Evolutionary conservation across 768 basidiomycete species (phyloP), one percentile per base, ranked within the genome.

Genomic region (Suillus clintonianus): DNA sequence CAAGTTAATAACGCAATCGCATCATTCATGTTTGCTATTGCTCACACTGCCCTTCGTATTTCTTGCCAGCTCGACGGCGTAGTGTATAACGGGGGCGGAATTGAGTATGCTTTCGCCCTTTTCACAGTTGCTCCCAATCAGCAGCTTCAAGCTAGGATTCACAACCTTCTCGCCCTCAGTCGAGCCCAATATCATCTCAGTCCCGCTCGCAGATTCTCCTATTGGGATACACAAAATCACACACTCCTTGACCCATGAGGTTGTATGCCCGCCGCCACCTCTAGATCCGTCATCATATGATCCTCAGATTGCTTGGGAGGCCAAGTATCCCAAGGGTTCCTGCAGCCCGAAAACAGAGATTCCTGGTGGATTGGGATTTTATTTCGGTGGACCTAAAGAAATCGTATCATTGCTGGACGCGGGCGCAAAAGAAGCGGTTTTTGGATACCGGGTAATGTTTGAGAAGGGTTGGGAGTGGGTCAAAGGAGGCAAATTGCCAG

Each of bases 401-500:
- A 87, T 88, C 62, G 62, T 74, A 0, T 67, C 74, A 3, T 66
- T 61, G 4, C 69, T 87, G 54, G 70, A 73, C 19, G 69, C 64
- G 14, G 76, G 75, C 0, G 85, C 85, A 15, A 80, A 72, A 19
- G 88, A 92, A 63, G 86, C 85, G 3, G 65, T 87, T 0, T 78
- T 90, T 69, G 82, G 86, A 63, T 93, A 92, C 70, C 82, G 86
- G 2, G 81, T 90, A 71, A 86, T 86, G 82, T 82, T 92, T 55
- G 75, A 86, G 62, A 70, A 78, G 0, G 87, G 79, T 1, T 92
- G 88, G 83, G 82, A 85, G 42, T 92, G 86, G 82, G 80, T 78
- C n/a, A 87, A 87, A 68, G 91, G 91, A 34, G 91, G 91, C 2
- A 93, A 93, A 70, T 78, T 92, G 17, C 90, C 91, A 37, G 91